Evolutionary conservation across 495 filamentous ascomycete species (phyloP), one percentile per base, ranked within the genome.

Genomic region (Alectoria sarmentosa): DNA sequence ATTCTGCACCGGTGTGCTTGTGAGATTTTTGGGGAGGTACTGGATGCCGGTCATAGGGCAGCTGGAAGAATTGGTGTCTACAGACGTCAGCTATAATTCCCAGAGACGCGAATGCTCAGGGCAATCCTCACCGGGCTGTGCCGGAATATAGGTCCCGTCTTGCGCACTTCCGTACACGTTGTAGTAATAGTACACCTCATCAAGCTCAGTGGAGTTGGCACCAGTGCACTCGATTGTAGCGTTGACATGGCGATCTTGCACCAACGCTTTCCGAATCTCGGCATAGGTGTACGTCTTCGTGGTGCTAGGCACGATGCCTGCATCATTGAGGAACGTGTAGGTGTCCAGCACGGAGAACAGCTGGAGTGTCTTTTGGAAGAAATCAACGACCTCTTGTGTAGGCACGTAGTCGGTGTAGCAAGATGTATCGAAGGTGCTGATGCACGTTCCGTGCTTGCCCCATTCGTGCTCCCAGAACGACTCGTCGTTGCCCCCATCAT

Each of bases 161-260:
- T 91, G 88, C 48, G 94, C 73, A 64, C 82, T 86, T 32, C 91
- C 91, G 60, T 82, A 82, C 17, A 95, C 83, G 68, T 92, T 87
- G 78, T 87, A 96, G 64, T 85, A 82, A 70, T 96, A 94, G 88
- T 89, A 93, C 36, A 89, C 84, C 76, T 94, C 85, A 69, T 90
- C 86, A 26, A 96, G 75, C 36, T 76, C 73, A 10, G 77, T 71
- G 32, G 76, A 75, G 15, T 72, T 70, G 0, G 71, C 71, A 8
- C 62, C 62, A 1, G 1, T 37, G 73, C 91, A 96, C 56, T 86
- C 83, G 10, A 94, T 77, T n/a, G 86, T 85, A 10, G 91, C 91
- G 3, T 79, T 75, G n/a, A 82, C 79, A n/a, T 85, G 86, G 49
- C 52, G 52, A 26, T 81, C 83, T 10, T 69, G 67, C 38, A 79